Conservation (phyloP, 192 early-diverging fungal species). For the Rhizophagus prolifer region DNA sequence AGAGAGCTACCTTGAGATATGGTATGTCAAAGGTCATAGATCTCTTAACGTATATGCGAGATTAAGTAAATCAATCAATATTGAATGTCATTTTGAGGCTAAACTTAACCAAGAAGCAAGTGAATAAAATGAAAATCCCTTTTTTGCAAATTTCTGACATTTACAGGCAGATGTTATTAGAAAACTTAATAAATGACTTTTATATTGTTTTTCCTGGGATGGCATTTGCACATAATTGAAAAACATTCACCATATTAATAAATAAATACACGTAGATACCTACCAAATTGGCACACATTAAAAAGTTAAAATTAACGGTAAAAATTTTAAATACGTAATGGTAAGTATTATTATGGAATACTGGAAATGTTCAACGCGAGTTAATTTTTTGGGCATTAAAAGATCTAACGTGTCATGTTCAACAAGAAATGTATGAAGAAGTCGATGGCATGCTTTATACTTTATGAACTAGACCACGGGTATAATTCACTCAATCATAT, state of each 20-base stretch:
- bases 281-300: slow-evolving; percentile 10
- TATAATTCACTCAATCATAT: too few species aligned
- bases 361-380: neutral
- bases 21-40: slow-evolving; percentile 22
- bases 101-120: slow-evolving; percentile 12
- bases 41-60: slow-evolving; percentile 28
- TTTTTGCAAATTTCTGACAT: slow-evolving; percentile 10
- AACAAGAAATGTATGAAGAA: slow-evolving; percentile 21
- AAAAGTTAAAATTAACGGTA: slow-evolving; percentile 14
- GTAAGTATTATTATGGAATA: slow-evolving; percentile 22
- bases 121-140: slow-evolving; percentile 6
- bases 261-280: too few species aligned
- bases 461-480: too few species aligned
- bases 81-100: neutral
- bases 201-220: neutral
- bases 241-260: too few species aligned
- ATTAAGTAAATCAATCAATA: slow-evolving; percentile 24
- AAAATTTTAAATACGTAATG: slow-evolving; percentile 8
- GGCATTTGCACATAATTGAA: too few species aligned
- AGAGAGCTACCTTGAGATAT: slow-evolving; percentile 25
- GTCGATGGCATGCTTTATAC: neutral
- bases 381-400: slow-evolving; percentile 18
- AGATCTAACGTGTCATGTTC: neutral
- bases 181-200: slow-evolving; percentile 14
- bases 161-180: slow-evolving; percentile 15